Conservation (phyloP, 169 alveolate species). For the Plasmodium reichenowi region DNA sequence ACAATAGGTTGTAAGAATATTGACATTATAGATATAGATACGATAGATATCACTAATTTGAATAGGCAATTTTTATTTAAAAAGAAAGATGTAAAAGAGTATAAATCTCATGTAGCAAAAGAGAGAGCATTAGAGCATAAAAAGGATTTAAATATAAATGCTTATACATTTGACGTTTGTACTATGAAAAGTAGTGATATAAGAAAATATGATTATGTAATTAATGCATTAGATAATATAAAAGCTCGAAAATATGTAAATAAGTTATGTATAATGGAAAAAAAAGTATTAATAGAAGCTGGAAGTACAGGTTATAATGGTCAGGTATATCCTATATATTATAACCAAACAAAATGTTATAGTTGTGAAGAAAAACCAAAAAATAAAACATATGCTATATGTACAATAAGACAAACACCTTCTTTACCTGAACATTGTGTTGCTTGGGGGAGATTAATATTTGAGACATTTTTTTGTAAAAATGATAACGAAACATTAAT, state of each 20-base stretch:
- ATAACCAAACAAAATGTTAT: conserved; percentile 94
- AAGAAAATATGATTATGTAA: conserved; percentile 90
- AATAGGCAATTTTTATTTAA: conserved; percentile 98
- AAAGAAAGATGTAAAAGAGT: conserved; percentile 80
- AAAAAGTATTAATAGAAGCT: conserved; percentile 94
- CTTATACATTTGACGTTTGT: conserved; percentile 86
- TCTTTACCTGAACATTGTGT: conserved; percentile 98
- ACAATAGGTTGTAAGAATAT: conserved; percentile 93
- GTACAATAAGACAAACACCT: conserved; percentile 99
- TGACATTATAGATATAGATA: conserved; percentile 96
- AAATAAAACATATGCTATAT: conserved; percentile 95
- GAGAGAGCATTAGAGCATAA: conserved; percentile 80
- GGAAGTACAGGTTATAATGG: conserved; percentile 97
- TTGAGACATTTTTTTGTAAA: conserved; percentile 88
- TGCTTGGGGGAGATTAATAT: conserved; percentile 96
- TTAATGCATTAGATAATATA: conserved; percentile 96
- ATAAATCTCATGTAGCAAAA: conserved; percentile 93
- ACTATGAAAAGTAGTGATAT: conserved; percentile 87
- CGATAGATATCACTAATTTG: conserved; percentile 96
- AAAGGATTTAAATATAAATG: conserved; percentile 77
- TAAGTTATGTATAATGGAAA: conserved; percentile 91
- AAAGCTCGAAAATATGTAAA: conserved; percentile 96
- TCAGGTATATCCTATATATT: conserved; percentile 90
- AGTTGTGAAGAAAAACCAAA: conserved; percentile 92
- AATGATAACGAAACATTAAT: conserved; percentile 76